Conservation (phyloP, 176 grass and related monocot genomes). For the Avena insularis region DNA sequence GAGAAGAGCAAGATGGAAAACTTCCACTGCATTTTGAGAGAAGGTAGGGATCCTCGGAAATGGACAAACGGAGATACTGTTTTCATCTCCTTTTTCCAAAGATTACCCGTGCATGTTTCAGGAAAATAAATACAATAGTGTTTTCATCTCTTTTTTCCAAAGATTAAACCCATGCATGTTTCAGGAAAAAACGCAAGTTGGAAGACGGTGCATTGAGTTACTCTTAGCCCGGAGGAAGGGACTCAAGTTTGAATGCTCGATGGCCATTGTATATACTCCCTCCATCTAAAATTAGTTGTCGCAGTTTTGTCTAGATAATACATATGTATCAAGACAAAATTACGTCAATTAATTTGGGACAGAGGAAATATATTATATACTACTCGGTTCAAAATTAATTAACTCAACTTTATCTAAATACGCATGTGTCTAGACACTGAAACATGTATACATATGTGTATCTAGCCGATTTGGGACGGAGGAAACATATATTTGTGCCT, state of each 20-base stretch:
- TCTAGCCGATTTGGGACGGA: no score
- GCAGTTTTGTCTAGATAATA: no score
- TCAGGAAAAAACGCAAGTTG: constrained; percentile 46
- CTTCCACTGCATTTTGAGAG: constrained; percentile 43
- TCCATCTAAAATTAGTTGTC: no score
- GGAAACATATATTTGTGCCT: neutral
- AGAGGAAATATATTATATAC: no score
- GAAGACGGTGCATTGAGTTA: neutral
- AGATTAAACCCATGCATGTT: neutral
- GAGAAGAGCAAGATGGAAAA: constrained; percentile 14
- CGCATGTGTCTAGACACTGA: no score
- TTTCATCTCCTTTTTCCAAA: neutral
- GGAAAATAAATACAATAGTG: constrained; percentile 30
- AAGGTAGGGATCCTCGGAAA: constrained; percentile 35
- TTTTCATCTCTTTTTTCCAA: neutral
- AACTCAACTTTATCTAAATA: no score
- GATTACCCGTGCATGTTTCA: neutral
- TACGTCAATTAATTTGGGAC: no score
- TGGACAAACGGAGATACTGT: neutral
- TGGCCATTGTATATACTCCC: neutral
- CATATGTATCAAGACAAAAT: no score
- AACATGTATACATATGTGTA: no score
- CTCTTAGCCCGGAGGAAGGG: neutral
- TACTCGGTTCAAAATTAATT: no score
- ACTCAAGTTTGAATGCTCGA: neutral